Conservation (phyloP, 2,329 filamentous ascomycete genomes). For the Ceratocystis cubensis region DNA sequence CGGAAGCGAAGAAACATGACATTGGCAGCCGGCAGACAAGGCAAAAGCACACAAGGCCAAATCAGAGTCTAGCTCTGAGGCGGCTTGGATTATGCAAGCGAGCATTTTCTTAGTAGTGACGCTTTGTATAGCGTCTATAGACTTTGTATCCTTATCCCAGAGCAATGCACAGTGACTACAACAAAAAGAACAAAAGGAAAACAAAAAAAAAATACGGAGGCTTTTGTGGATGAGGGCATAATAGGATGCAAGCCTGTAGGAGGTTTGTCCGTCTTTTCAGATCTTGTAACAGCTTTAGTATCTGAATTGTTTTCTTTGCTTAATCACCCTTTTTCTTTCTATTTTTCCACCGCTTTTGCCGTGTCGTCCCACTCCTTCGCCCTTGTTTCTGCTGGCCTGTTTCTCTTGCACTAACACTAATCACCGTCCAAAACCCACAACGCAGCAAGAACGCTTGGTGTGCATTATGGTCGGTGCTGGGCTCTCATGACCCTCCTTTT, state of each 20-base stretch:
- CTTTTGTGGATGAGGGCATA: no score
- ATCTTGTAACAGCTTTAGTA: background rate
- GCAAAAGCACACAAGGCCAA: background rate
- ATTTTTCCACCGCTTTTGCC: background rate
- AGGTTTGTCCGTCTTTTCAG: background rate
- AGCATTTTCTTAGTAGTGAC: background rate
- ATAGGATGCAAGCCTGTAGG: no score
- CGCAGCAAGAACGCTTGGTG: background rate
- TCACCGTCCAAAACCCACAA: background rate
- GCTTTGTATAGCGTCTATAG: slow-evolving; percentile 1
- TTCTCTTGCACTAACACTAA: background rate
- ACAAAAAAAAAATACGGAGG: no score
- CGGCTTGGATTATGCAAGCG: background rate
- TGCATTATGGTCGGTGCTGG: background rate
- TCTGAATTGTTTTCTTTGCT: background rate
- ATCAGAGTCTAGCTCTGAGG: background rate
- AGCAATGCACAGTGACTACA: no score
- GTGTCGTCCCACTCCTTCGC: no score
- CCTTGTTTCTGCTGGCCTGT: background rate
- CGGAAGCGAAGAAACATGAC: background rate
- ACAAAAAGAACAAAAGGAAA: background rate
- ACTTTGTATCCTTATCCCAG: background rate
- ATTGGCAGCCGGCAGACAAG: background rate
- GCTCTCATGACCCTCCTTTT: background rate
- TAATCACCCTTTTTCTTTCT: background rate